Percentiles rank a stretch among this genome's conserved stretches.
phyloP scores from a whole-genome alignment of 208 protist genomes.

The Acanthamoeba triangularis region DNA sequence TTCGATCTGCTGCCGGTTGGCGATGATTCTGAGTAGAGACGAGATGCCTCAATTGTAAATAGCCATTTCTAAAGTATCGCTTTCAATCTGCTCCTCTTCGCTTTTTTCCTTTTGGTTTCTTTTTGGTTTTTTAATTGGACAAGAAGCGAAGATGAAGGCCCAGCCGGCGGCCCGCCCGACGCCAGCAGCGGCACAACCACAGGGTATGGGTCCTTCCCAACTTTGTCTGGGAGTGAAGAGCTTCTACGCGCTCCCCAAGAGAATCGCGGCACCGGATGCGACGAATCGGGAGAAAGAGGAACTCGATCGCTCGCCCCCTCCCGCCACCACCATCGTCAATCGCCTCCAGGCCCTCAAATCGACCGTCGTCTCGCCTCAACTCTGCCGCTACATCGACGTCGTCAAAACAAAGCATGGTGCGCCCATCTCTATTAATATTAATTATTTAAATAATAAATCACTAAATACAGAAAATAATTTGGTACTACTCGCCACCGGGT shows the following conservation, averaged over 20 bases:
- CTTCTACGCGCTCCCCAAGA: constrained; percentile 45
- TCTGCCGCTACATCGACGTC: constrained; percentile 74
- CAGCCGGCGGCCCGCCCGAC: background rate
- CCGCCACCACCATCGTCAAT: constrained; percentile 41
- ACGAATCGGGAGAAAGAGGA: constrained; percentile 43
- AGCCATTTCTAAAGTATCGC: background rate
- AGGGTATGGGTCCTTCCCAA: background rate
- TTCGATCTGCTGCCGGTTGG: background rate
- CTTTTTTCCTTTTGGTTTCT: background rate
- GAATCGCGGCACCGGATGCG: background rate
- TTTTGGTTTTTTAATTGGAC: background rate
- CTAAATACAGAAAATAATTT: background rate
- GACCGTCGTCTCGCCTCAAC: background rate
- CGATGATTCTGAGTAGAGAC: background rate
- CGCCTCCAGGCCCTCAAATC: constrained; percentile 66
- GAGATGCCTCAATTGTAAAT: background rate
- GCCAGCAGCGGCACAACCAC: background rate
- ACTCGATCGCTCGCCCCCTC: constrained; percentile 32
- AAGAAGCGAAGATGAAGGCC: background rate
- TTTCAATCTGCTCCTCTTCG: too few relatives aligned
- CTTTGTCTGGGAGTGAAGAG: constrained; percentile 66
- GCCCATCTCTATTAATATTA: background rate
- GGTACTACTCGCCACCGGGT: background rate
- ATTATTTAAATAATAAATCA: background rate
- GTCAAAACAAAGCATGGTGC: constrained; percentile 60